phyloP scores from a whole-genome alignment of 768 basidiomycete species.

The Suillus subluteus region DNA sequence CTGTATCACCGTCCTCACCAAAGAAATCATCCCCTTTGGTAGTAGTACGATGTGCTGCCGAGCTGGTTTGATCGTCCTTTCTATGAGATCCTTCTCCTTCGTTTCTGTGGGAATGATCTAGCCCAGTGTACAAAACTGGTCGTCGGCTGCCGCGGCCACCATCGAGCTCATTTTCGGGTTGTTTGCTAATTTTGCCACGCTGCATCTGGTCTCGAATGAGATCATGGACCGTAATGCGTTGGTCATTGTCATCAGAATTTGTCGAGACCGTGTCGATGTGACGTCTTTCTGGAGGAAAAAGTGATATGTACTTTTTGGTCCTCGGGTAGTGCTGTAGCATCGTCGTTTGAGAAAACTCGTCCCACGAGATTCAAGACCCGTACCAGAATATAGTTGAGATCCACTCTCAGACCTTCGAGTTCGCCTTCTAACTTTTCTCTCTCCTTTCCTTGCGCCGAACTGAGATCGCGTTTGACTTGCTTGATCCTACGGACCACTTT shows the following conservation, averaged over 20 bases:
- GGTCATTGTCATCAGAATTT: conserved; percentile 41
- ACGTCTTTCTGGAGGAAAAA: conserved; percentile 77
- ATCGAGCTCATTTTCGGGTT: conserved; percentile 56
- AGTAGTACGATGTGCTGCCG: conserved; percentile 21
- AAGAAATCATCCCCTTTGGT: conserved; percentile 29
- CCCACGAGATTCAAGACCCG: conserved; percentile 16
- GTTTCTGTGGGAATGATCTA: background rate
- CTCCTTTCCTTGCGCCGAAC: conserved; percentile 39
- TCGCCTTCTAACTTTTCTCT: conserved; percentile 47
- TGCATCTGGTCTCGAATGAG: conserved; percentile 67
- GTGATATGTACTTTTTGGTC: conserved; percentile 84
- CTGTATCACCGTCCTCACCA: conserved; percentile 28
- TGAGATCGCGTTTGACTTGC: conserved; percentile 61
- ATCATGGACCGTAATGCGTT: conserved; percentile 58
- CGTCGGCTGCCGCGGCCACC: background rate
- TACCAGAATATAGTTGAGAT: conserved; percentile 90
- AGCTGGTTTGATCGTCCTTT: conserved; percentile 9
- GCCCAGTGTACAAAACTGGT: no score
- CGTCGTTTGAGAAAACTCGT: background rate
- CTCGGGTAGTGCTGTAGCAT: conserved; percentile 76
- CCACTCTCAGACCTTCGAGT: conserved; percentile 72
- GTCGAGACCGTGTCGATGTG: conserved; percentile 13
- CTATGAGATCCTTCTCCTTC: background rate
- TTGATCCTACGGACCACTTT: conserved; percentile 81
- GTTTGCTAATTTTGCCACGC: conserved; percentile 54